phyloP scores from a whole-genome alignment of 2,329 filamentous ascomycete species.

The Botryotinia globosa region DNA sequence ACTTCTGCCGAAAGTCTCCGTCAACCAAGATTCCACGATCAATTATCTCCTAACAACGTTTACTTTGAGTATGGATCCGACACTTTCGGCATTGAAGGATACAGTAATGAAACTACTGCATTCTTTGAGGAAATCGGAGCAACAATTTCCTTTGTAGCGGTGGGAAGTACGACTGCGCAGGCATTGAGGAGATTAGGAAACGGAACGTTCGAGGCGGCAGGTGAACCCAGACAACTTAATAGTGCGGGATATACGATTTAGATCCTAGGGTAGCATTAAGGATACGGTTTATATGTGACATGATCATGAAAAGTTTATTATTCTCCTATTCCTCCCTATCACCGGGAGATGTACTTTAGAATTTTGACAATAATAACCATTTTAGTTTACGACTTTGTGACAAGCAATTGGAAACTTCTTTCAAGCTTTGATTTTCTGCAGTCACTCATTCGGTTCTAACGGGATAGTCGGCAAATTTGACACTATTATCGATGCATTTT shows the following conservation, averaged over 20 bases:
- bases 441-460: background rate
- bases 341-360: background rate
- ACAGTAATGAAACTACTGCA: constrained; percentile 57
- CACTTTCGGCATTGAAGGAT: constrained; percentile 42
- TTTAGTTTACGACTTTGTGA: background rate
- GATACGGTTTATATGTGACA: background rate
- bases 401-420: background rate
- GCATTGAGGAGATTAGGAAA: constrained; percentile 58
- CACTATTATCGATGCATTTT: background rate
- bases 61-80: constrained; percentile 52
- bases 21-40: constrained; percentile 61
- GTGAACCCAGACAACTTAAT: constrained; percentile 71
- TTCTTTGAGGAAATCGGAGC: constrained; percentile 57
- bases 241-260: constrained; percentile 60
- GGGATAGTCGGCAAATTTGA: accelerated
- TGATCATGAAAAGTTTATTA: background rate
- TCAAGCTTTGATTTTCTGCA: background rate
- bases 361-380: background rate
- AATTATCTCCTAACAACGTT: constrained; percentile 56
- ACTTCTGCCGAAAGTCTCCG: constrained; percentile 53
- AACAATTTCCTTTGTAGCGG: constrained; percentile 58
- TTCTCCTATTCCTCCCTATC: background rate
- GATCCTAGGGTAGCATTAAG: background rate
- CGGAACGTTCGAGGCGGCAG: constrained; percentile 70
- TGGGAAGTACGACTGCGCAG: constrained; percentile 59